These are phyloP conservation scores for Aspergillus ustus DNA, from an alignment of 2,329 filamentous ascomycete species.

Conservation along the genomic window DNA sequence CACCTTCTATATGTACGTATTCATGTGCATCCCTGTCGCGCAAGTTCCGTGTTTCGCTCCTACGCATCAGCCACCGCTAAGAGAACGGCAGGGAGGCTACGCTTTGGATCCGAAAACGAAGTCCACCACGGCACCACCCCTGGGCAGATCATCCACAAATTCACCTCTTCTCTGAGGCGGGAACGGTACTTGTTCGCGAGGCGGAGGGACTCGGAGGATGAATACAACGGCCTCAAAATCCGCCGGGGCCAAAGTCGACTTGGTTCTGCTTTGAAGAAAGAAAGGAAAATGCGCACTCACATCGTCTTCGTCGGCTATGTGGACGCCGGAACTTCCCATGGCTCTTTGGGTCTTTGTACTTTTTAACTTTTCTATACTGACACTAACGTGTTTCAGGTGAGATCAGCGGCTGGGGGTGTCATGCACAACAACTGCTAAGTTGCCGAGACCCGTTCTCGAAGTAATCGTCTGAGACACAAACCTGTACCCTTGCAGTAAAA, in stretches of 20 bases:
- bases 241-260: too few species aligned
- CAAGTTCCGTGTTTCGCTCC: background rate
- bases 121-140: slow-evolving; percentile 26
- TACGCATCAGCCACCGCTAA: slow-evolving; percentile 5
- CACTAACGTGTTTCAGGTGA: slow-evolving; percentile 24
- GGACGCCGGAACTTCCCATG: background rate
- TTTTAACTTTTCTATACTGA: slow-evolving; percentile 10
- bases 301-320: background rate
- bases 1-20: background rate
- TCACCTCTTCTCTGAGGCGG: slow-evolving; percentile 17
- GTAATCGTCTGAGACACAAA: slow-evolving; percentile 6
- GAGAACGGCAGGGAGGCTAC: slow-evolving; percentile 25
- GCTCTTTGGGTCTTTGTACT: slow-evolving; percentile 1
- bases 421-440: slow-evolving; percentile 24
- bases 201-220: slow-evolving; percentile 1
- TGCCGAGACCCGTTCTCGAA: slow-evolving; percentile 16
- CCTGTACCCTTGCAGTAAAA: background rate
- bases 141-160: slow-evolving; percentile 38
- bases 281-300: background rate
- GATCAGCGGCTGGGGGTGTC: slow-evolving; percentile 26
- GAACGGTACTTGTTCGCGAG: background rate
- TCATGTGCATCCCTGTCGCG: background rate
- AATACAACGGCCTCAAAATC: background rate
- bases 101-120: slow-evolving; percentile 26
- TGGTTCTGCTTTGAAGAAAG: background rate